Evolutionary conservation across 257 asterid species (phyloP), one percentile per base, ranked within the genome.

Genomic region (Penstemon davidsonii): DNA sequence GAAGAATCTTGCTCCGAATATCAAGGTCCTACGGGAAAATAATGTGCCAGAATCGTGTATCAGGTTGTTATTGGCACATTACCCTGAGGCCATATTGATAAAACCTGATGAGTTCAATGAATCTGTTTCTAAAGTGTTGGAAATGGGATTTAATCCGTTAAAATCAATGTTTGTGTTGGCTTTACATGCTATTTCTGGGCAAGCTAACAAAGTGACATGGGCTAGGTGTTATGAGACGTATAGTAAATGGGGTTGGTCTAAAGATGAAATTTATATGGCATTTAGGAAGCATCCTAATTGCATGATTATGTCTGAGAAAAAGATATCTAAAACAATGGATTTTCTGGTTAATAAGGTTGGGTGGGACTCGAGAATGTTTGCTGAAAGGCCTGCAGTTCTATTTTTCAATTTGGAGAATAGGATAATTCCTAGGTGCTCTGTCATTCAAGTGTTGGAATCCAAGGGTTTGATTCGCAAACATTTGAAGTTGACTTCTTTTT

Each of bases 231-330:
- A 3, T 18, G 71, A 72, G 52, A 12, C 51, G n/a, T 72, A 63
- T 38, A 72, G 50, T 11, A 47, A 37, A 7, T 72, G 65, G 76
- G 76, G 76, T 18, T 72, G 70, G 76, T 64, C 71, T 18, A 58
- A 64, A 50, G 76, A 72, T 58, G 52, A 46, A 5, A 37, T 72
- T 0, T 33, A 65, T 11, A 19, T 44, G 66, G 71, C 76, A 7
- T 72, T 63, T 46, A 36, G 36, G 54, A 44, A 5, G 46, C 8
- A 55, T 4, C 76, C 76, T 37, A 5, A 3, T 19, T 64, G 71
- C 55, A 72, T 72, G 76, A 7, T 64, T 12, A 7, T 72, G 57
- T 72, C 66, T 10, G 47, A 58, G n/a, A 49, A 47, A 5, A 72
- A 72, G 39, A 47, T 72, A 5, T 36, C 15, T 15, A 43, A 19